phyloP scores from a whole-genome alignment of 2,329 filamentous ascomycete species.

The Fusarium sp. region DNA sequence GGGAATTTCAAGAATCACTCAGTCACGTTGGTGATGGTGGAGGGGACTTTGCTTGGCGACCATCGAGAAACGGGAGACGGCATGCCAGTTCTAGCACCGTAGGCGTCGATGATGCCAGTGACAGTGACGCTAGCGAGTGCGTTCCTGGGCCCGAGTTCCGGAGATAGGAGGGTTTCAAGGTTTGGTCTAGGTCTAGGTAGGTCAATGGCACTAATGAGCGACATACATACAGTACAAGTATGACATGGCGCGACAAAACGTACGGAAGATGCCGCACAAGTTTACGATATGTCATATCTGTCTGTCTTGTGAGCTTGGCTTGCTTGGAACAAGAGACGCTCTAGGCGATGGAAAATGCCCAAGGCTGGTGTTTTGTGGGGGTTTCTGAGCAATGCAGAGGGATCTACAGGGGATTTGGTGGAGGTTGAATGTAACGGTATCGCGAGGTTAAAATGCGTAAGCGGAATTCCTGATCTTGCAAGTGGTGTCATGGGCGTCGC shows the following conservation, averaged over 20 bases:
- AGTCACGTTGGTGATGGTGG: not conserved
- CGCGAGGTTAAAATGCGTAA: not conserved
- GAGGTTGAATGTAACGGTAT: conserved; percentile 17
- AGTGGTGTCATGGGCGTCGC: conserved; percentile 13
- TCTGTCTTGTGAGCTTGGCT: not conserved
- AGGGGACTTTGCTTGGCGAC: not conserved
- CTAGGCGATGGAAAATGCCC: conserved; percentile 16
- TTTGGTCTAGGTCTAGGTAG: not conserved
- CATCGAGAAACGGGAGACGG: not conserved
- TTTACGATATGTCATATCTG: not conserved
- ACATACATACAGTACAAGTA: not conserved
- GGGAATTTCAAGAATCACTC: not conserved
- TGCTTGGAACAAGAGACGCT: conserved; percentile 3
- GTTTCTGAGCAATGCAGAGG: not conserved
- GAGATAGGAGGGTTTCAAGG: conserved; percentile 3
- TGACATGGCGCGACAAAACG: not conserved
- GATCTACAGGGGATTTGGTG: conserved; percentile 5
- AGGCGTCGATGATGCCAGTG: not conserved
- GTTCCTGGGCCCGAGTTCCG: not conserved
- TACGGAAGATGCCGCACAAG: not conserved
- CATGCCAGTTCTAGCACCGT: not conserved
- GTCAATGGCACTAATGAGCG: not conserved
- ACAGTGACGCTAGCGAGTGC: not conserved
- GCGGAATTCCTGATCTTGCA: not conserved
- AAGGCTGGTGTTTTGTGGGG: not conserved